Evolutionary conservation across 2,329 filamentous ascomycete species (phyloP).

Genomic region (Verticillium albo-atrum): DNA sequence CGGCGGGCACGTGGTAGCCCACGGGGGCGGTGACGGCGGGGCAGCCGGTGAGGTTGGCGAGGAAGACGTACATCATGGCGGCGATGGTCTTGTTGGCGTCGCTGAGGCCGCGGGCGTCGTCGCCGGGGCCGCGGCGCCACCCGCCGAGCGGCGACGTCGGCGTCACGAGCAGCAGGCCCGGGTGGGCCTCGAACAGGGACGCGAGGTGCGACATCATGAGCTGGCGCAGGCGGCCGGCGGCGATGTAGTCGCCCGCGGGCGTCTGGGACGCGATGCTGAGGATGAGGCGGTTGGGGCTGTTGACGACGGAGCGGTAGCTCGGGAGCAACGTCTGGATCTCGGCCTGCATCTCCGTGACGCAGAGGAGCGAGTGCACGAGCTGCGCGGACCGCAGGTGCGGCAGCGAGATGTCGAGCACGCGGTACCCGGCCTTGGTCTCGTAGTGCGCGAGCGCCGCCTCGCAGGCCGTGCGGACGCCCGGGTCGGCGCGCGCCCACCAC

Average conservation of each 20-base stretch:
- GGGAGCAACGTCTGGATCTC: slow-evolving; percentile 27
- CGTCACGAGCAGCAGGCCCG: slow-evolving; percentile 72
- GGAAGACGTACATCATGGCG: slow-evolving; percentile 81
- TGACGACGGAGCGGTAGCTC: slow-evolving; percentile 40
- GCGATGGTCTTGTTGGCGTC: slow-evolving; percentile 70
- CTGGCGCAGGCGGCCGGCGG: slow-evolving; percentile 68
- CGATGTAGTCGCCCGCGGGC: slow-evolving; percentile 64
- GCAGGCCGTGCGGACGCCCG: slow-evolving; percentile 58
- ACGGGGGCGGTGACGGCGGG: slow-evolving; percentile 72
- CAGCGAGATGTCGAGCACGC: slow-evolving; percentile 56
- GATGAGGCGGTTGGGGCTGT: slow-evolving; percentile 64
- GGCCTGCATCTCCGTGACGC: slow-evolving; percentile 63
- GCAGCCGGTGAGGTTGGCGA: slow-evolving; percentile 77
- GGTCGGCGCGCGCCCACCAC: slow-evolving; percentile 47
- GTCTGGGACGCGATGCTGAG: slow-evolving; percentile 62
- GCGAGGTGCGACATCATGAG: slow-evolving; percentile 77
- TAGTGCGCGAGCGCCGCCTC: slow-evolving; percentile 57
- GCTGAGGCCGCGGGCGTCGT: slow-evolving; percentile 65
- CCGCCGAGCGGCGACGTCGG: slow-evolving; percentile 74
- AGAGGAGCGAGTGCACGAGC: slow-evolving; percentile 71
- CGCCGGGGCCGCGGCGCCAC: slow-evolving; percentile 59
- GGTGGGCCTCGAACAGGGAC: slow-evolving; percentile 63
- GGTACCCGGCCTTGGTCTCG: slow-evolving; percentile 43
- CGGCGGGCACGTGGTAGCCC: slow-evolving; percentile 59
- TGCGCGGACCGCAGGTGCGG: slow-evolving; percentile 68